Percentiles rank a stretch among this genome's conserved stretches.
Conservation (phyloP, 495 filamentous ascomycete species). For the Podospora conica region DNA sequence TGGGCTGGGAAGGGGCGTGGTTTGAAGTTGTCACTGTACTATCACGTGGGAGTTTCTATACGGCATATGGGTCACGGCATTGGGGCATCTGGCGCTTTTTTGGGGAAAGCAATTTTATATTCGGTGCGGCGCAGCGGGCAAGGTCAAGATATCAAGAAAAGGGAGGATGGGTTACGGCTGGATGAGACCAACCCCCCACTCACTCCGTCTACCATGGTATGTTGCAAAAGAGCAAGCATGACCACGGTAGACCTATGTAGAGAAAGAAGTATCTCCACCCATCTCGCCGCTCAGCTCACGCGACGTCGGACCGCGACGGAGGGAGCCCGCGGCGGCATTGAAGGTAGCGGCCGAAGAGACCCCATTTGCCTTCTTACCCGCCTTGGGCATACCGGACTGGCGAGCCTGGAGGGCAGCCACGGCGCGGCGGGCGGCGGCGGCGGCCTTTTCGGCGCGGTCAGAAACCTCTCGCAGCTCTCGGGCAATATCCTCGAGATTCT, state of each 20-base stretch:
- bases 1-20: background rate
- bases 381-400: background rate
- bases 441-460: constrained; percentile 34
- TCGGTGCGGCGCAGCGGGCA: background rate
- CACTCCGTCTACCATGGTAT: constrained; percentile 6
- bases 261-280: constrained; percentile 44
- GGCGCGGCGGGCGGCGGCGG: constrained; percentile 31
- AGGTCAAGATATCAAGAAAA: background rate
- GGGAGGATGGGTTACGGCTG: background rate
- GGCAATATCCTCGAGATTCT: constrained; percentile 20
- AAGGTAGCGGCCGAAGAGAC: background rate
- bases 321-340: constrained; percentile 15
- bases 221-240: background rate
- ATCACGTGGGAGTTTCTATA: background rate
- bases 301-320: constrained; percentile 39
- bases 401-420: constrained; percentile 20
- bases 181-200: background rate
- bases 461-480: constrained; percentile 30
- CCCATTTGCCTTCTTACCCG: background rate
- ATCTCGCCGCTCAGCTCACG: constrained; percentile 48
- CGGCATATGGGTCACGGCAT: background rate
- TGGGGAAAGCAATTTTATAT: background rate
- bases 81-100: background rate
- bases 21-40: background rate
- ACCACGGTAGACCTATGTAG: constrained; percentile 4